A percentile compares a stretch with the other conserved stretches of the same genome.
phyloP scores from a whole-genome alignment of 495 filamentous ascomycete species.

The Astrocystis sublimbata region DNA sequence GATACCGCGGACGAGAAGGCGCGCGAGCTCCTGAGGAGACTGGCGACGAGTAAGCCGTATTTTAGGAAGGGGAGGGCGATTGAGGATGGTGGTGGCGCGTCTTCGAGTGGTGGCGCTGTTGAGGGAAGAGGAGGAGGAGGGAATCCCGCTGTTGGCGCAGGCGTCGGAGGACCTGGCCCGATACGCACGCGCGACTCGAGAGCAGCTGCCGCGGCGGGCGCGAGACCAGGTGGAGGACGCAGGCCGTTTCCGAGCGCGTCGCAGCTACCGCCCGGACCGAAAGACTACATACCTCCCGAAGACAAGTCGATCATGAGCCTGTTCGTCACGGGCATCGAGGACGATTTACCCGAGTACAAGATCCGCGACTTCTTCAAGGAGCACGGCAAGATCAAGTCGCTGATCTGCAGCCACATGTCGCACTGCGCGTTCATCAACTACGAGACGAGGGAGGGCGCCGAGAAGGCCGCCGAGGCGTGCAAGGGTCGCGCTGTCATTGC shows the following conservation, averaged over 20 bases:
- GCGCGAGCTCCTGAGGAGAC: slow-evolving; percentile 75
- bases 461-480: slow-evolving; percentile 78
- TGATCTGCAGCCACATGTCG: slow-evolving; percentile 94
- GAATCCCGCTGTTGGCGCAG: slow-evolving; percentile 46
- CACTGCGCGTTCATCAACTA: slow-evolving; percentile 98
- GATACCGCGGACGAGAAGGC: slow-evolving; percentile 98
- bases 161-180: slow-evolving; percentile 59
- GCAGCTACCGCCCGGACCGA: slow-evolving; percentile 73
- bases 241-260: slow-evolving; percentile 67
- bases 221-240: slow-evolving; percentile 44
- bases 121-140: slow-evolving; percentile 44
- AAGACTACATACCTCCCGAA: slow-evolving; percentile 79
- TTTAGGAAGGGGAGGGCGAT: slow-evolving; percentile 78
- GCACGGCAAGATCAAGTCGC: slow-evolving; percentile 81
- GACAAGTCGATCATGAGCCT: slow-evolving; percentile 86
- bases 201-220: slow-evolving; percentile 52
- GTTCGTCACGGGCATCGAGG: slow-evolving; percentile 93
- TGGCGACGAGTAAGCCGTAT: slow-evolving; percentile 92
- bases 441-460: slow-evolving; percentile 75
- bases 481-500: slow-evolving; percentile 82
- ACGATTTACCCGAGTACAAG: slow-evolving; percentile 90
- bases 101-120: slow-evolving; percentile 34
- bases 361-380: slow-evolving; percentile 86
- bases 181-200: slow-evolving; percentile 67
- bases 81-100: slow-evolving; percentile 54